A percentile compares a stretch with the other conserved stretches of the same genome.
Conservation (phyloP, 305 asterid genomes). For the Solanum hybrid region DNA sequence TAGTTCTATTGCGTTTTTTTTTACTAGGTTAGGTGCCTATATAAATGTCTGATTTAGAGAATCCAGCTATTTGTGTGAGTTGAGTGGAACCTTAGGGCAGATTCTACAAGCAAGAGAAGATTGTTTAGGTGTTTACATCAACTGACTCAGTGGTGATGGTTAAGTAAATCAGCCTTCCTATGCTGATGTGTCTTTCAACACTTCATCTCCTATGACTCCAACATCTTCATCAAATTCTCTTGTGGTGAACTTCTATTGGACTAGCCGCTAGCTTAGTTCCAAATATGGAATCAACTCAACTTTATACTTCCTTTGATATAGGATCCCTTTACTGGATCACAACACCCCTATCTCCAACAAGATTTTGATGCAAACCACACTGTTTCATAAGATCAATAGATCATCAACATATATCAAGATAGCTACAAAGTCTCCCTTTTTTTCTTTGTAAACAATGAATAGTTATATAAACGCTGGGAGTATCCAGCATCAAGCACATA, state of each 20-base stretch:
- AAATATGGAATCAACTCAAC: not conserved
- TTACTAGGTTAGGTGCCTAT: not conserved
- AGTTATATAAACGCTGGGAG: not conserved
- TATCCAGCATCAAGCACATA: not conserved
- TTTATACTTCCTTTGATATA: not conserved
- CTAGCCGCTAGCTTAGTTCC: not conserved
- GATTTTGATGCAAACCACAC: not conserved
- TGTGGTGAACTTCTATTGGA: not conserved
- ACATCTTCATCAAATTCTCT: not conserved
- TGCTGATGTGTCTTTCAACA: not conserved
- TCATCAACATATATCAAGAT: not conserved
- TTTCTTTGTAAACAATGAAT: not conserved
- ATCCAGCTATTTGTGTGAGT: not conserved
- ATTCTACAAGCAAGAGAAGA: not conserved
- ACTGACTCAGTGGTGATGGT: not conserved
- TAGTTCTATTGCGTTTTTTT: not conserved
- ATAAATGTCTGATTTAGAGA: not conserved
- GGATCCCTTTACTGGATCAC: not conserved
- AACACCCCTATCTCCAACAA: not conserved
- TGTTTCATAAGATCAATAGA: not conserved
- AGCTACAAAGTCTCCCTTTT: not conserved
- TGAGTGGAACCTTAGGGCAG: not conserved
- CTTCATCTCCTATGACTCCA: not conserved
- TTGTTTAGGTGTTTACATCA: not conserved
- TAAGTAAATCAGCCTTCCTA: not conserved